A percentile compares a stretch with the other conserved stretches of the same genome.
Conservation (phyloP, 306 rosid genomes). For the Biancaea sappan region DNA sequence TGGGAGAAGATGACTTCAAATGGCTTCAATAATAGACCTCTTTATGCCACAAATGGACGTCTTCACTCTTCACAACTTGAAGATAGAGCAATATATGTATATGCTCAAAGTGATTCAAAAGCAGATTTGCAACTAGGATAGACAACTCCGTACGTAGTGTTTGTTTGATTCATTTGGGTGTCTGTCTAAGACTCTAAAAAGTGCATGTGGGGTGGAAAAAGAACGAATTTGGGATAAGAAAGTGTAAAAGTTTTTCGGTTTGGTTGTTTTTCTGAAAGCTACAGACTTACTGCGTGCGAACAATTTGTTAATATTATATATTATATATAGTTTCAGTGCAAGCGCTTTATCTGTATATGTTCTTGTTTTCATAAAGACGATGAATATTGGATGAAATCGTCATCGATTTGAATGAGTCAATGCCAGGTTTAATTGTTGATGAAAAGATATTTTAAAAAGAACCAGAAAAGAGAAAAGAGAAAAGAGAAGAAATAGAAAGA, state of each 20-base stretch:
- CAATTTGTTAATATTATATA: conserved; percentile 39
- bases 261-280: conserved; percentile 42
- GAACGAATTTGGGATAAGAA: conserved; percentile 36
- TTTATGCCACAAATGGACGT: conserved; percentile 37
- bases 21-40: conserved; percentile 56
- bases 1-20: conserved; percentile 35
- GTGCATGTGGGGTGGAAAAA: conserved; percentile 35
- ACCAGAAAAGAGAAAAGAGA: neutral
- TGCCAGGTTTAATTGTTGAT: conserved; percentile 28
- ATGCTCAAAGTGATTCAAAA: conserved; percentile 31
- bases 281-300: conserved; percentile 39
- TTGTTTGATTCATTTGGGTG: conserved; percentile 37
- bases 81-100: conserved; percentile 25
- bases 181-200: conserved; percentile 34
- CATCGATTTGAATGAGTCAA: conserved; percentile 33
- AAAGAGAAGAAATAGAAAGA: neutral
- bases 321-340: conserved; percentile 31
- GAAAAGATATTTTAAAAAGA: neutral
- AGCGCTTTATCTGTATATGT: conserved; percentile 37
- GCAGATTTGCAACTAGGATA: conserved; percentile 22
- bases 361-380: neutral
- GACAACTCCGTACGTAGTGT: conserved; percentile 22
- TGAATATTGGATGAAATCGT: conserved; percentile 13
- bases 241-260: conserved; percentile 38
- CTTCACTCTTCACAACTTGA: conserved; percentile 41